Evolutionary conservation across 768 basidiomycete species (phyloP), one percentile per base, ranked within the genome.

Genomic region (Trametes cubensis): DNA sequence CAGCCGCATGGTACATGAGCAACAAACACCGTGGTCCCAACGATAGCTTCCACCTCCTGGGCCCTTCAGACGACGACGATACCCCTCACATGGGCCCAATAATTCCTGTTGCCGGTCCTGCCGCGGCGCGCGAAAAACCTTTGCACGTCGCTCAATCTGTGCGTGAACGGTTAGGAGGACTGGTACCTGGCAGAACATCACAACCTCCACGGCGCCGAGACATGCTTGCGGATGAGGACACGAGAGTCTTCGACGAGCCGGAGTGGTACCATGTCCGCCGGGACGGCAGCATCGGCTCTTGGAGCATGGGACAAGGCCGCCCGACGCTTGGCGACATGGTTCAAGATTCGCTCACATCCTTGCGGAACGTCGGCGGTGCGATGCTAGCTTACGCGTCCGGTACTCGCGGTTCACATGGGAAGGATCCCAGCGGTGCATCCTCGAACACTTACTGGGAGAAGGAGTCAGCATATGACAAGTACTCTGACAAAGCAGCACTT

Each of bases 201-300:
- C 50, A 25, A 67, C 49, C 65, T 18, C 60, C 60, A 14, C 65
- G 78, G 56, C 79, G 90, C 30, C 79, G 81, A 30, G 89, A 92
- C 70, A 91, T 92, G 83, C 81, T 92, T 38, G 88, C 85, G 4
- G 89, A 93, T 57, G 90, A 92, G 72, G 90, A 92, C 67, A 78
- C 80, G 2, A 77, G 79, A 10, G 80, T 84, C 17, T 84, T 88
- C 54, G 67, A 62, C 40, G 55, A 60, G 48, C 64, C 67, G n/a
- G 45, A 62, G 2, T 71, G 66, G 72, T 61, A 54, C 30, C 52
- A 26, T 44, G 61, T 71, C 3, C 64, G 67, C 28, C 60, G 70
- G 18, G 69, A 72, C 10, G 66, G 66, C 17, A 75, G 73, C 58
- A 51, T 66, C 21, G 65, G 67, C 0, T 69, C 71, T 2, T 65